Conservation (phyloP, 148 eudicot species). For the Limonium bicolor region DNA sequence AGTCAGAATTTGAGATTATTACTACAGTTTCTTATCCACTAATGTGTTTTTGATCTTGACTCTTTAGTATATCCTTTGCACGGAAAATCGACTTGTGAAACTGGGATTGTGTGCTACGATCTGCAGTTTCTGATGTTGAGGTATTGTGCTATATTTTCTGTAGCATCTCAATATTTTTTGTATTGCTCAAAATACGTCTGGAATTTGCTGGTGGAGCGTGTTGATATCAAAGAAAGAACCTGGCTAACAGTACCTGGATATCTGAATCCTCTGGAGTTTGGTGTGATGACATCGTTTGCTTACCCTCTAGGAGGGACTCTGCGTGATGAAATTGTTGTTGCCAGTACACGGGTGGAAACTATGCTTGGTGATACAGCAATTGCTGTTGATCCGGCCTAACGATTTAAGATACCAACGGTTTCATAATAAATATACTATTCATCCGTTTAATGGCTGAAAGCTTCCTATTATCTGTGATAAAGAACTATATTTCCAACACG, state of each 20-base stretch:
- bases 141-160: slow-evolving; percentile 16
- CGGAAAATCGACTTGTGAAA: slow-evolving; percentile 76
- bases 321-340: slow-evolving; percentile 87
- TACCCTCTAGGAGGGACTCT: slow-evolving; percentile 65
- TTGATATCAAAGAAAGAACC: slow-evolving; percentile 70
- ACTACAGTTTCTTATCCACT: no score
- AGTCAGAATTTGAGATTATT: no score
- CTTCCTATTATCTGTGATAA: slow-evolving; percentile 79
- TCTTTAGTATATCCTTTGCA: slow-evolving; percentile 13
- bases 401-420: slow-evolving; percentile 71
- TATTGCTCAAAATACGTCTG: no score
- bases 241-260: slow-evolving; percentile 70
- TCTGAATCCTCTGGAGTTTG: slow-evolving; percentile 62
- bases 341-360: slow-evolving; percentile 92
- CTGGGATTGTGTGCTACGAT: slow-evolving; percentile 90
- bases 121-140: slow-evolving; percentile 94
- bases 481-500: slow-evolving; percentile 58
- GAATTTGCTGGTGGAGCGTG: slow-evolving; percentile 52
- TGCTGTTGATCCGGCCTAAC: slow-evolving; percentile 84
- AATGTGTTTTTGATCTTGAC: not conserved
- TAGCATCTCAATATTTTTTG: not conserved
- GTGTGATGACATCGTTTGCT: slow-evolving; percentile 84
- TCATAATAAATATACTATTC: slow-evolving; percentile 73
- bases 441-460: slow-evolving; percentile 83
- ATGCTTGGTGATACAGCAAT: slow-evolving; percentile 98